Evolutionary conservation across 257 asterid species (phyloP).

Genomic region (Verbascum thapsus): DNA sequence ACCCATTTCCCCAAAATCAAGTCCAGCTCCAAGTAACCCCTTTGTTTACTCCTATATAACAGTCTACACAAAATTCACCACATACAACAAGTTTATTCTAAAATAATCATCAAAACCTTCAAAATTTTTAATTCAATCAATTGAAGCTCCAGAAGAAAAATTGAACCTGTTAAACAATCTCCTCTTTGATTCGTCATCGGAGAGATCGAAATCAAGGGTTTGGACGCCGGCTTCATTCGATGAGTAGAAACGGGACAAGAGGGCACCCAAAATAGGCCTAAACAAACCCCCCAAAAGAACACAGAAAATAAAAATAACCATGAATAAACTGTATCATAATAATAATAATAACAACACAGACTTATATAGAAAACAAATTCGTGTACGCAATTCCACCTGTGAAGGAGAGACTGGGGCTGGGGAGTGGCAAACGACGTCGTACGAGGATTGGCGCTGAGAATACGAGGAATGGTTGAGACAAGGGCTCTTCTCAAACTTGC

Average conservation of each 20-base stretch:
- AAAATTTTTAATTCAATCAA: background rate
- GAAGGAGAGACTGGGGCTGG: slow-evolving; percentile 32
- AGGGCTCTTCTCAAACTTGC: slow-evolving; percentile 59
- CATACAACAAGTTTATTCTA: slow-evolving; percentile 7
- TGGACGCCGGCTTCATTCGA: slow-evolving; percentile 39
- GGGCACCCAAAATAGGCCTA: slow-evolving; percentile 59
- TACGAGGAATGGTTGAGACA: slow-evolving; percentile 49
- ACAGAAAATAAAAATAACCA: background rate
- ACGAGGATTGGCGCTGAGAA: slow-evolving; percentile 50
- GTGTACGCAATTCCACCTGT: slow-evolving; percentile 39
- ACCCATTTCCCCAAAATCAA: slow-evolving; percentile 89
- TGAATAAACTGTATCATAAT: background rate
- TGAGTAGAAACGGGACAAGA: slow-evolving; percentile 51
- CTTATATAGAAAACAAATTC: background rate
- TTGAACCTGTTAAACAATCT: slow-evolving; percentile 70
- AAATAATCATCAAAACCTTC: background rate
- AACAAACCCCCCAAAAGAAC: slow-evolving; percentile 14
- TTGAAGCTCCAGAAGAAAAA: background rate
- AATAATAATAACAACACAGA: background rate
- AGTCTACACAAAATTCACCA: slow-evolving; percentile 52
- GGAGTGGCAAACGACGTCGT: slow-evolving; percentile 30
- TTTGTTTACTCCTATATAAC: slow-evolving; percentile 84
- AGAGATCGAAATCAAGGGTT: slow-evolving; percentile 54
- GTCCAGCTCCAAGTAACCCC: slow-evolving; percentile 92
- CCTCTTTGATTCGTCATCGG: slow-evolving; percentile 73